These are phyloP conservation scores for Fusarium nodosum DNA, from an alignment of 2,329 filamentous ascomycete genomes.

Conservation along the genomic window DNA sequence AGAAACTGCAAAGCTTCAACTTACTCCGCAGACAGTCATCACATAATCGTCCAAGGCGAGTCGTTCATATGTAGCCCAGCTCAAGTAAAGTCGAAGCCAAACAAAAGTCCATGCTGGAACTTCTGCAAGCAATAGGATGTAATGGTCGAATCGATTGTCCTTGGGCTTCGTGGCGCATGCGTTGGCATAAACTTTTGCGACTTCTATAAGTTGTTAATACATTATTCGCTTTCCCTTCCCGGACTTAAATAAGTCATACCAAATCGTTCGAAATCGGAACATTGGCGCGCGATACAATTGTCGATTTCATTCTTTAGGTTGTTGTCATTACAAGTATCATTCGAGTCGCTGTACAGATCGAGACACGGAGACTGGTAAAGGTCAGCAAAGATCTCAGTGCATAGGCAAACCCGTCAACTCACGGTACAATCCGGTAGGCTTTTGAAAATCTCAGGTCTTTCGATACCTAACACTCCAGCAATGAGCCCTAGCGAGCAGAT, in stretches of 20 bases:
- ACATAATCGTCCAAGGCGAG: conserved; percentile 58
- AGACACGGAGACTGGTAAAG: conserved; percentile 24
- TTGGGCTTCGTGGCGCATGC: conserved; percentile 52
- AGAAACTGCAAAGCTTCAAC: conserved; percentile 4
- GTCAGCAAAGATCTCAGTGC: neutral
- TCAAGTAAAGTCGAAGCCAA: conserved; percentile 55
- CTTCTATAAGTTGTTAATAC: conserved; percentile 45
- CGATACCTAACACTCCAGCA: conserved; percentile 31
- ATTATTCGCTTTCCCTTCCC: too few relatives aligned
- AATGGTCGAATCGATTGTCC: conserved; percentile 52
- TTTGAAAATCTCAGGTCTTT: conserved; percentile 28
- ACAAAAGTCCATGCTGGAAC: conserved; percentile 54
- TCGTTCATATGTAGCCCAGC: conserved; percentile 51
- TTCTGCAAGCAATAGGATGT: conserved; percentile 55
- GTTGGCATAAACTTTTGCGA: conserved; percentile 52
- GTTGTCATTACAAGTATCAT: conserved; percentile 35
- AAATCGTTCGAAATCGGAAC: conserved; percentile 39
- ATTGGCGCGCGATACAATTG: conserved; percentile 34
- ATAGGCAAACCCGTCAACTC: neutral
- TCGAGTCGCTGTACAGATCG: conserved; percentile 9
- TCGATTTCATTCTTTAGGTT: conserved; percentile 18
- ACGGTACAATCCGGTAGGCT: conserved; percentile 31
- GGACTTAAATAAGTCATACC: conserved; percentile 20
- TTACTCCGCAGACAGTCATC: conserved; percentile 54
- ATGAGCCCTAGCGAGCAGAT: conserved; percentile 33